Evolutionary conservation across 192 early-diverging fungal genomes (phyloP).

Genomic region (Thamnidium elegans): DNA sequence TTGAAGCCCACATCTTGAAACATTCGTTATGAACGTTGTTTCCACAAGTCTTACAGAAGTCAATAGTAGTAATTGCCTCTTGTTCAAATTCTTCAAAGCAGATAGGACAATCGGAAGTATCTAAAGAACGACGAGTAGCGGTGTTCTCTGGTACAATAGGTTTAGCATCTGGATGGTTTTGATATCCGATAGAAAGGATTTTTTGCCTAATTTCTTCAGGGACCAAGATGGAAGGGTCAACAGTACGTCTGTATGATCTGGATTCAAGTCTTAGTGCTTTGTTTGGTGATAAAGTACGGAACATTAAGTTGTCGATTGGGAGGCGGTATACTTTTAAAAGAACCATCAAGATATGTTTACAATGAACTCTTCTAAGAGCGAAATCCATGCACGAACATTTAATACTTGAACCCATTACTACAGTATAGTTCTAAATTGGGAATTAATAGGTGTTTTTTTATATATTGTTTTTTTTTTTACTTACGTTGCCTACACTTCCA

Average conservation of each 20-base stretch:
- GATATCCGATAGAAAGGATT: neutral
- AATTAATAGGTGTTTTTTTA: neutral
- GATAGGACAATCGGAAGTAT: slow-evolving; percentile 32
- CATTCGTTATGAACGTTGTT: slow-evolving; percentile 26
- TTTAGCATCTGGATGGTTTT: neutral
- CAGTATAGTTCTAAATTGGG: slow-evolving; percentile 16
- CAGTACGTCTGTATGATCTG: neutral
- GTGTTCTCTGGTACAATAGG: neutral
- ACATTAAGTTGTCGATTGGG: neutral
- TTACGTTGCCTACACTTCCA: slow-evolving; percentile 27
- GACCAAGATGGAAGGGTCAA: neutral
- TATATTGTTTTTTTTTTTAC: neutral
- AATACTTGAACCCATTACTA: neutral
- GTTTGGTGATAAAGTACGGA: neutral
- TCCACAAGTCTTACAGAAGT: slow-evolving; percentile 18
- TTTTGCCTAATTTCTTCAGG: neutral
- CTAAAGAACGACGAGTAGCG: slow-evolving; percentile 11
- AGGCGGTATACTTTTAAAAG: slow-evolving; percentile 24
- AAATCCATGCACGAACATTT: slow-evolving; percentile 20
- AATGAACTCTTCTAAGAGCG: neutral
- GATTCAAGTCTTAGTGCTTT: neutral
- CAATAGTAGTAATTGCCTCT: slow-evolving; percentile 2
- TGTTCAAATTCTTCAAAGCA: slow-evolving; percentile 29
- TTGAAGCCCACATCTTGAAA: neutral
- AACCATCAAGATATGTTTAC: slow-evolving; percentile 28